phyloP scores from a whole-genome alignment of 1,139 yeast genomes.

The Diutina mesorugosa region DNA sequence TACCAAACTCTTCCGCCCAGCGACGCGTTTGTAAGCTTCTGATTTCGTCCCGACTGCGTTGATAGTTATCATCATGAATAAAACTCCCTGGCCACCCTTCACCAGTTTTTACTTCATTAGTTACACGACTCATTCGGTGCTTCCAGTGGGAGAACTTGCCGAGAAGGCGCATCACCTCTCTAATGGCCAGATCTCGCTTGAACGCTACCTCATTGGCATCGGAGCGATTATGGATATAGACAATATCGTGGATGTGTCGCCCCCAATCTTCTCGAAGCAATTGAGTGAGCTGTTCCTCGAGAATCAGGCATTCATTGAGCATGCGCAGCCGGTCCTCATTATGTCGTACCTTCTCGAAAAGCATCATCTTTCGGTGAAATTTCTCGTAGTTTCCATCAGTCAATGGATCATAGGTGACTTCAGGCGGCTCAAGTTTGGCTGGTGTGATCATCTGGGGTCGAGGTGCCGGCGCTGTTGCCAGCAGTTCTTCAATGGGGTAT shows the following conservation, averaged over 20 bases:
- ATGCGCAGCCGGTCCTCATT: background rate
- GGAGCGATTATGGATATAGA: background rate
- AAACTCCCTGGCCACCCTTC: conserved; percentile 1
- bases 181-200: background rate
- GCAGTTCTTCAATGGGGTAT: background rate
- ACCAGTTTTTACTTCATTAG: background rate
- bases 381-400: background rate
- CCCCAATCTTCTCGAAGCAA: background rate
- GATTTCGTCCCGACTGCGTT: background rate
- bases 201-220: background rate
- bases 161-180: background rate
- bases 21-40: background rate
- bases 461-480: background rate
- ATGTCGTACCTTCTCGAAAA: background rate
- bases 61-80: background rate
- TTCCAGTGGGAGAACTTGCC: background rate
- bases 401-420: background rate
- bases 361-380: background rate
- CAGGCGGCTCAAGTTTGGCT: background rate
- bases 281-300: background rate
- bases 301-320: background rate
- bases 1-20: background rate
- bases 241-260: background rate
- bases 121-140: background rate
- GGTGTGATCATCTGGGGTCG: background rate